Evolutionary conservation across 2,329 filamentous ascomycete genomes (phyloP).

Genomic region (Neofusicoccum laricinum): DNA sequence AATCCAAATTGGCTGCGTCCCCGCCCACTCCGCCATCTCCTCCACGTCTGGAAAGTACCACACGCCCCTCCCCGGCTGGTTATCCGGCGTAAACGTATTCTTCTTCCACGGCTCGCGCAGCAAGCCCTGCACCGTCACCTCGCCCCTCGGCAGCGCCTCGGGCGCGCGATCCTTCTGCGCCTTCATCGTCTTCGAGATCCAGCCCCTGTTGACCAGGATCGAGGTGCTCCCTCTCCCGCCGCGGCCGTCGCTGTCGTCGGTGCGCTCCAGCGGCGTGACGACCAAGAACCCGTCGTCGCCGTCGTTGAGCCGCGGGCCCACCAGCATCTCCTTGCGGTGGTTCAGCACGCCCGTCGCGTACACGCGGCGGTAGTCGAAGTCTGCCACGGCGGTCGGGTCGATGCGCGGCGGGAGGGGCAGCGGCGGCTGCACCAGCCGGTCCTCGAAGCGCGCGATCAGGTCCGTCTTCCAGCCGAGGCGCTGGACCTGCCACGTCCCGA

Average conservation of each 20-base stretch:
- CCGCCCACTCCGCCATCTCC: conserved; percentile 82
- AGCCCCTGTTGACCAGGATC: conserved; percentile 86
- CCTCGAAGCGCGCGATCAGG: conserved; percentile 85
- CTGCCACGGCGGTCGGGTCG: conserved; percentile 74
- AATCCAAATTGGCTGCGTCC: conserved; percentile 87
- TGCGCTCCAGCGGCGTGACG: conserved; percentile 81
- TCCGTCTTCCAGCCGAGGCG: conserved; percentile 92
- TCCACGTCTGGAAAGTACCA: conserved; percentile 95
- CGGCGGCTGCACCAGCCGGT: conserved; percentile 81
- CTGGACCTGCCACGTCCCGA: conserved; percentile 95
- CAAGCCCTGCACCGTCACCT: conserved; percentile 79
- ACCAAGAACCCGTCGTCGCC: conserved; percentile 90
- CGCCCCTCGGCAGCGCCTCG: conserved; percentile 64
- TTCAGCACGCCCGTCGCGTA: conserved; percentile 69
- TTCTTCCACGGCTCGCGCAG: conserved; percentile 90
- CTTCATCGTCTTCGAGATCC: conserved; percentile 77
- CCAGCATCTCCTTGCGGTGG: conserved; percentile 94
- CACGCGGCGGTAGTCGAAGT: conserved; percentile 91
- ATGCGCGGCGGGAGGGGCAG: conserved; percentile 80
- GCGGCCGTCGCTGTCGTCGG: conserved; percentile 40
- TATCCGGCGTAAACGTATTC: conserved; percentile 95
- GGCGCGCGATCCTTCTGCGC: conserved; percentile 58
- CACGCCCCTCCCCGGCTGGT: conserved; percentile 75
- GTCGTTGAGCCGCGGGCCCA: conserved; percentile 85
- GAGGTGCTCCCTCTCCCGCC: conserved; percentile 24